Percentiles rank a stretch among this genome's conserved stretches.
Conservation (phyloP, 306 rosid species). For the Prunus kanzakura region DNA sequence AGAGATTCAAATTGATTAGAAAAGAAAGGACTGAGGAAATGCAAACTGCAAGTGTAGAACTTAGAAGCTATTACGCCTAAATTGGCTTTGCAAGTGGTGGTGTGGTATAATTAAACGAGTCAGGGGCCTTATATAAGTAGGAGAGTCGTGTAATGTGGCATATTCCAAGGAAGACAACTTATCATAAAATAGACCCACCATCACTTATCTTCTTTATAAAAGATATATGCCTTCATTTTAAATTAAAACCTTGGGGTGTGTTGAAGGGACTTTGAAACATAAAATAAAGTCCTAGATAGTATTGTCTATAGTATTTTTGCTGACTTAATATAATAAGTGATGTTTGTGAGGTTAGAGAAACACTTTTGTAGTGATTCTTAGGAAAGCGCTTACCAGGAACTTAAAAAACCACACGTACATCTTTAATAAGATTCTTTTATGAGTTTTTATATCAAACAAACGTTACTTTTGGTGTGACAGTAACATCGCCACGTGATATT, state of each 20-base stretch:
- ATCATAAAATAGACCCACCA: neutral
- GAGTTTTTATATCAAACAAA: too few species aligned
- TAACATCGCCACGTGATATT: too few species aligned
- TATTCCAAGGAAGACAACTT: neutral
- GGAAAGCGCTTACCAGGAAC: neutral
- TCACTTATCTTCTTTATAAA: neutral
- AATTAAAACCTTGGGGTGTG: neutral
- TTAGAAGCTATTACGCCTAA: neutral
- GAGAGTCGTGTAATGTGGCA: neutral
- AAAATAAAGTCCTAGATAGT: neutral
- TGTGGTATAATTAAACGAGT: neutral
- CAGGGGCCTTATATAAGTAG: neutral
- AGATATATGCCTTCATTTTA: neutral
- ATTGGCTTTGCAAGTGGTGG: conserved; percentile 4
- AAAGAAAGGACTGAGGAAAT: neutral
- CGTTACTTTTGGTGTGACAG: too few species aligned
- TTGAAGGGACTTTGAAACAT: neutral
- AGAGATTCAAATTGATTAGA: neutral
- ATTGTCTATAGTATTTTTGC: neutral
- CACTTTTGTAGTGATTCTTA: neutral
- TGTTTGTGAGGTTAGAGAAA: neutral
- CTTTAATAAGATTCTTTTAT: too few species aligned
- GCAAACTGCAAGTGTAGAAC: neutral
- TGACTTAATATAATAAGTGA: neutral
- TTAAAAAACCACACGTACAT: too few species aligned